Conservation (phyloP, 225 moss, liverwort and hornwort genomes). For the Sphagnum tenellum region DNA sequence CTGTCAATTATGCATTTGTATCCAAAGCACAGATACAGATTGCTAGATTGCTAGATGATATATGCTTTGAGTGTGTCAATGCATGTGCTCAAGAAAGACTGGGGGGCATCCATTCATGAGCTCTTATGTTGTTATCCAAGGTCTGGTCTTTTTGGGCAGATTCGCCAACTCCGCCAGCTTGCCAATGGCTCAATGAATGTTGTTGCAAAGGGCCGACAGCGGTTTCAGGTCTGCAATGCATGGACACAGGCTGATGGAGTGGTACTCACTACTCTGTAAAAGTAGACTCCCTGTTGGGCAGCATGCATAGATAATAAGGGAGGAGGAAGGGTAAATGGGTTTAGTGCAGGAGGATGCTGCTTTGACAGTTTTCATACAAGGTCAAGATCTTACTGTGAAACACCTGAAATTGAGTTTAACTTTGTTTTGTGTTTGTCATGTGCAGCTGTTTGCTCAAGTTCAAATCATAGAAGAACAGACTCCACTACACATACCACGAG, state of each 20-base stretch:
- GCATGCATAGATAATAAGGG: neutral
- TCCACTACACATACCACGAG: conserved; percentile 73
- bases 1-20: too few species aligned
- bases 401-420: too few species aligned
- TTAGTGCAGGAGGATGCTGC: too few species aligned
- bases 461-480: conserved; percentile 91
- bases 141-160: conserved; percentile 26
- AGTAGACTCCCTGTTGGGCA: neutral
- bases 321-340: neutral
- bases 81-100: too few species aligned
- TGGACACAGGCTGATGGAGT: conserved; percentile 95
- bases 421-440: too few species aligned
- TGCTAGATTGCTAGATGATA: too few species aligned
- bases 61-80: too few species aligned
- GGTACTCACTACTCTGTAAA: conserved; percentile 19
- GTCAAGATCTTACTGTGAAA: too few species aligned
- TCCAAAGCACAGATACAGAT: too few species aligned
- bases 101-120: too few species aligned
- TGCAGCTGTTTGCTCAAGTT: conserved; percentile 85
- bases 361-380: too few species aligned
- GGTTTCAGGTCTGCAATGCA: conserved; percentile 75
- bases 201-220: conserved; percentile 81
- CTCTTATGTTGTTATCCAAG: too few species aligned
- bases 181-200: conserved; percentile 94
- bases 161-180: conserved; percentile 79